Evolutionary conservation across 2,329 filamentous ascomycete genomes (phyloP), one percentile per base, ranked within the genome.

Genomic region (Diaporthe citrichinensis): DNA sequence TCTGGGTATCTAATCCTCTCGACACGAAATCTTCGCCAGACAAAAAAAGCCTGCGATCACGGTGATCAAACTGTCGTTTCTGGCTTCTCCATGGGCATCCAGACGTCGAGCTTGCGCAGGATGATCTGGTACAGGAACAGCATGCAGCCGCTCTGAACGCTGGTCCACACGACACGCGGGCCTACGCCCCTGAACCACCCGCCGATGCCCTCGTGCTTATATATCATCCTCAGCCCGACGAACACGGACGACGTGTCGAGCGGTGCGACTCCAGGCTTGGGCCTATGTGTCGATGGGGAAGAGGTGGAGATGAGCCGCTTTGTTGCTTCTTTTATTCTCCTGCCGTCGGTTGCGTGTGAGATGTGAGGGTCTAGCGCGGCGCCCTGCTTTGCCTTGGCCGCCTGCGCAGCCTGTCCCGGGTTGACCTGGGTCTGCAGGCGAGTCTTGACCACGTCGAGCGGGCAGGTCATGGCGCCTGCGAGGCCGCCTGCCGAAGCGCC

Each of bases 121-220:
- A 98, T 87, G 76, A 93, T 94, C 86, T 98, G 96, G 84, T 98
- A 98, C 83, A 98, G 88, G 80, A 98, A 96, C 82, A 98, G 88
- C 96, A 98, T 98, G 78, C 95, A 98, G 57, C 96, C 94, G 81
- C 94, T 98, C 87, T 99, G 97, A 75, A 98, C 95, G 81, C 96
- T 98, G 31, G 97, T 99, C 97, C 97, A 99, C 20, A 98, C 95
- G 74, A 93, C 93, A 72, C 97, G 91, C 2, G 97, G 97, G 0
- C 96, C 96, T 2, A 99, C 96, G 36, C 97, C 97, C 75, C 97
- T 92, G 85, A 99, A 99, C 92, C 95, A 97, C 1, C 97, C 97
- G 3, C 90, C 90, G 23, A 98, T 80, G 1, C 97, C 97, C 85
- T 99, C 97, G 8, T 94, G 95, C 79, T 91, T 92, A 86, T 98